These are phyloP conservation scores for Acacia crassicarpa DNA, from an alignment of 306 rosid genomes.

Conservation along the genomic window DNA sequence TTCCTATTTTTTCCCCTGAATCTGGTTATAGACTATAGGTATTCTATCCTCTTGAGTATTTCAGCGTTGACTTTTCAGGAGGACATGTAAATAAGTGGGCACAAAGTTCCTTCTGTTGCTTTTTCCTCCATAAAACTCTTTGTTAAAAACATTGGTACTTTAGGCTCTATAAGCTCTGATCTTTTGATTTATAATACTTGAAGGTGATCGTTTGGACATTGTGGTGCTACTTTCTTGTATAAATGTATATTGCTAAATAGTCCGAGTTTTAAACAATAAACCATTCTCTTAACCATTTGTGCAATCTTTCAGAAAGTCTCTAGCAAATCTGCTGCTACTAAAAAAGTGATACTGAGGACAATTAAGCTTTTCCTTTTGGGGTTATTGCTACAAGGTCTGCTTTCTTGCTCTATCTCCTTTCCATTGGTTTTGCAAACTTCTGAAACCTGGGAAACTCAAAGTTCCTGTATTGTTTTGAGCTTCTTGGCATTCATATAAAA, in stretches of 20 bases:
- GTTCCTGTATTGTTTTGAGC: slow-evolving; percentile 15
- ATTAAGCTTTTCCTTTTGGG: slow-evolving; percentile 74
- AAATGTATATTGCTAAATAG: background rate
- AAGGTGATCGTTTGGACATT: background rate
- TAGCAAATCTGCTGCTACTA: slow-evolving; percentile 57
- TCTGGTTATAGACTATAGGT: background rate
- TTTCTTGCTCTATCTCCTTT: slow-evolving; percentile 15
- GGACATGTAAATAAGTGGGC: background rate
- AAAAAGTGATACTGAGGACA: slow-evolving; percentile 56
- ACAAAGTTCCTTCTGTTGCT: background rate
- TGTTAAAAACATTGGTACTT: background rate
- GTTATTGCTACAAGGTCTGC: slow-evolving; percentile 61
- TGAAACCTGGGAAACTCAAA: background rate
- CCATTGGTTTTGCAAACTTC: slow-evolving; percentile 14
- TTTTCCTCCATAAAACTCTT: background rate
- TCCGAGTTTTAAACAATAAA: background rate
- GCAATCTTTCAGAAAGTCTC: slow-evolving; percentile 57
- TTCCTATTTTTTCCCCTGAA: background rate
- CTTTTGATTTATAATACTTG: background rate
- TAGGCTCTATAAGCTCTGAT: background rate
- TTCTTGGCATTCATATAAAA: slow-evolving; percentile 18
- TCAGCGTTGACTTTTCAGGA: background rate
- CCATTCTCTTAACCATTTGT: slow-evolving; percentile 16
- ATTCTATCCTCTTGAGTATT: background rate
- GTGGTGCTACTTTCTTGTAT: slow-evolving; percentile 1